phyloP scores from a whole-genome alignment of 1,284 basidiomycete species.

The Cryptococcus depauperatus region DNA sequence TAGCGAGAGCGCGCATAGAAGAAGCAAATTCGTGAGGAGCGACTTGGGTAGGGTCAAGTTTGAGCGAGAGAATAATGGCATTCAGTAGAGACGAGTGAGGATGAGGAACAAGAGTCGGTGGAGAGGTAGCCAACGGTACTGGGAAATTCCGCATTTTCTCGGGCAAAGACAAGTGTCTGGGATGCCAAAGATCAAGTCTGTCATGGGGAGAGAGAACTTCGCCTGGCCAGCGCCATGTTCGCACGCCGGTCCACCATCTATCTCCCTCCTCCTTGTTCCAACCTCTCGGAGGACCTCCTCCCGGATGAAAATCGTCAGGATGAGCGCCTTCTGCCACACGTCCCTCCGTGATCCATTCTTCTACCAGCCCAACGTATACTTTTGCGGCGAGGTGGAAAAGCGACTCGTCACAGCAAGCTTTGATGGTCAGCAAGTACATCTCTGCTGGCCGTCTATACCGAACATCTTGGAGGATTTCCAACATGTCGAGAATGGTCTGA shows the following conservation, averaged over 20 bases:
- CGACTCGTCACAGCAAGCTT: slow-evolving; percentile 19
- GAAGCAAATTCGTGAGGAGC: slow-evolving; percentile 23
- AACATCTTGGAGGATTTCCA: slow-evolving; percentile 24
- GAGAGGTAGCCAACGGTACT: slow-evolving; percentile 36
- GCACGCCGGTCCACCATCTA: slow-evolving; percentile 40
- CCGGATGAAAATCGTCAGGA: slow-evolving; percentile 32
- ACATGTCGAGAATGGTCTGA: slow-evolving; percentile 16
- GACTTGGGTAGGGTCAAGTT: slow-evolving; percentile 20
- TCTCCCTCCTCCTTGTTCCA: slow-evolving; percentile 8
- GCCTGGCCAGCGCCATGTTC: slow-evolving; percentile 42
- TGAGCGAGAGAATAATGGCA: slow-evolving; percentile 26
- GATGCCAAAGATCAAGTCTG: slow-evolving; percentile 44
- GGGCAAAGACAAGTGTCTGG: slow-evolving; percentile 28
- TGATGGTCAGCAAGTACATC: slow-evolving; percentile 28
- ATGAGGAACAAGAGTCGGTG: slow-evolving; percentile 38
- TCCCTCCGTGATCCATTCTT: slow-evolving; percentile 46
- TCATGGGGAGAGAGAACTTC: slow-evolving; percentile 42
- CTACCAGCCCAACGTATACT: slow-evolving; percentile 41
- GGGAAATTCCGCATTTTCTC: slow-evolving; percentile 41
- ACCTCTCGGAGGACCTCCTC: slow-evolving; percentile 28
- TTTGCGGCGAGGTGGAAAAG: slow-evolving; percentile 37
- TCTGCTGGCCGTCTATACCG: slow-evolving; percentile 24
- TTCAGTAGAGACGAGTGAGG: slow-evolving; percentile 25
- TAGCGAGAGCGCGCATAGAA: slow-evolving; percentile 41
- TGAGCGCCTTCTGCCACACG: slow-evolving; percentile 38